Evolutionary conservation across 805 yeast species (phyloP).

Genomic region (Saccharomyces jurei): DNA sequence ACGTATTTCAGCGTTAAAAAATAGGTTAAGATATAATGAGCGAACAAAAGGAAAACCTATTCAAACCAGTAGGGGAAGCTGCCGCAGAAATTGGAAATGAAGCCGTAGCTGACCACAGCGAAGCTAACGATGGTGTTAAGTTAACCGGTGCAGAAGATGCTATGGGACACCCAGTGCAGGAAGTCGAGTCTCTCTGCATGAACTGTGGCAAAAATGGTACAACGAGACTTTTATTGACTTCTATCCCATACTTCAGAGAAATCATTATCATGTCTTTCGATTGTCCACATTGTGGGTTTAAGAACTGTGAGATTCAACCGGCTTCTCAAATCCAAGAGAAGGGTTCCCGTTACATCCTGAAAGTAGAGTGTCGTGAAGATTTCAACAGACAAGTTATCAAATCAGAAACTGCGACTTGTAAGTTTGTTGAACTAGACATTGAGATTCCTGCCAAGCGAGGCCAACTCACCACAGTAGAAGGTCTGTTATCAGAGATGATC

Average conservation of each 20-base stretch:
- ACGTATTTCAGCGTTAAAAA: not conserved
- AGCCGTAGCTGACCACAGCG: constrained; percentile 11
- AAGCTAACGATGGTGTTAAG: constrained; percentile 38
- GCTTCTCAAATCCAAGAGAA: constrained; percentile 87
- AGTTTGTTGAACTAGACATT: constrained; percentile 74
- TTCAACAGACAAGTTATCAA: constrained; percentile 87
- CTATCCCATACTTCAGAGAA: constrained; percentile 87
- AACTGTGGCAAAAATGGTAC: constrained; percentile 82
- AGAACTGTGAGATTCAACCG: constrained; percentile 91
- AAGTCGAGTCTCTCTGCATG: constrained; percentile 92
- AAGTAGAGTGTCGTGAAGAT: constrained; percentile 61
- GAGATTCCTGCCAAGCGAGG: constrained; percentile 96
- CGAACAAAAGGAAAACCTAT: constrained; percentile 34
- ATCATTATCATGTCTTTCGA: constrained; percentile 89
- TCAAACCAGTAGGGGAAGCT: constrained; percentile 53
- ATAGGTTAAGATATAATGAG: not conserved
- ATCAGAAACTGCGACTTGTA: constrained; percentile 75
- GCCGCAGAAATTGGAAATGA: constrained; percentile 40
- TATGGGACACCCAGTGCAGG: constrained; percentile 91
- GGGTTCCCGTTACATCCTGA: constrained; percentile 67
- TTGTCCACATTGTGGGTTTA: constrained; percentile 90
- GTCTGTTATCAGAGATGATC: constrained; percentile 73
- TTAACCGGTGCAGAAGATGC: constrained; percentile 75
- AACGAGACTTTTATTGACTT: constrained; percentile 76
- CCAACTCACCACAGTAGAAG: constrained; percentile 87